Base-by-base conservation (phyloP, 208 protist species). In the Leishmania mexicana region DNA sequence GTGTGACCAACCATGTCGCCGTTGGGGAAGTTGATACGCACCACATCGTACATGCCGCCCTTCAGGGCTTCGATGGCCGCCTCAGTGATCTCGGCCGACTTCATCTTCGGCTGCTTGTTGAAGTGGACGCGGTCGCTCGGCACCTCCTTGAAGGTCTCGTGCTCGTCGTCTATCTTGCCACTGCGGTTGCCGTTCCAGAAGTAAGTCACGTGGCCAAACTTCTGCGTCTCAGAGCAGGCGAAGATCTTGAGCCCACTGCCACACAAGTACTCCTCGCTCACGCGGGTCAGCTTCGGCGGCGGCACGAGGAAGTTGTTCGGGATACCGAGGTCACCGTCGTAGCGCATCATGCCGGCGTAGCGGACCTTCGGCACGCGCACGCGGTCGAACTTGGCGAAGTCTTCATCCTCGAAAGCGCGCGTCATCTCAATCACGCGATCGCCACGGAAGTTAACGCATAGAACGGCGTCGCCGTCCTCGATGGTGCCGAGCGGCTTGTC, bases 1-100 rank as follows among this genome's bases (percentile, higher is more conserved):
- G 97, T 99, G 96, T 99, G 98, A 76, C 98, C 98, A 65, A 99
- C 98, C 98, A 99, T 99, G 79, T 99, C 98, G 64, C 93, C 92
- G 87, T 99, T 99, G 71, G 98, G 96, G 80, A 95, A 98, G 92
- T 99, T 99, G 83, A 98, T 93, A 79, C 98, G 95, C 49, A 99
- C 87, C 49, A 98, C 85, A 81, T 98, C 94, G 92, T 97, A 98
- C 83, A 95, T 93, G 76, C 90, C 91, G 82, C 89, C 96, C 86
- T 94, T 92, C 54, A 99, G 85, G 15, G 98, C 98, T 75, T 95
- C 96, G 79, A 98, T 95, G 28, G 96, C 83, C 35, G 84, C 81
- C 51, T 92, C 93, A 24, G 98, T 99, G 81, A 99, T 98, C 80
- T 99, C 98, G 49, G 84, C 89, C 58, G 94, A 87, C 93, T 98